Percentiles rank a stretch among this genome's conserved stretches.
Evolutionary conservation across 371 early-diverging fungal genomes (phyloP).

Genomic region (Mucor sp.): DNA sequence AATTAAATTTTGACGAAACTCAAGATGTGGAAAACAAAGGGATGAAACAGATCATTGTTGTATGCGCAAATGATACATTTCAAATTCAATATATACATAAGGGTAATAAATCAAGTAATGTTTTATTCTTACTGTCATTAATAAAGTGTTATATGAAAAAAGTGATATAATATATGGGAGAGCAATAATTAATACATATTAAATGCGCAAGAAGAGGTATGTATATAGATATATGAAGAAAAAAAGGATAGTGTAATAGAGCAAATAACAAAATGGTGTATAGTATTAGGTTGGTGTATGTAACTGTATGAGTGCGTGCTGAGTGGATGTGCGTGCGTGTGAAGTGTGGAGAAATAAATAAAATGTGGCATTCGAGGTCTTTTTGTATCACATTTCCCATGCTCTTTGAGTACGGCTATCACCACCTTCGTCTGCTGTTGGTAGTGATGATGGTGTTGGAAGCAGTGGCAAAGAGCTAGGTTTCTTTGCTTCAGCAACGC

Average conservation of each 20-base stretch:
- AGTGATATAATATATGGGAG: not conserved
- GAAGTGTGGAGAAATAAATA: not conserved
- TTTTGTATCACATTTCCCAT: slow-evolving; percentile 2
- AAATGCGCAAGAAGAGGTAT: not conserved
- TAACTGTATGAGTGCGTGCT: not conserved
- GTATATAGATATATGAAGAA: not conserved
- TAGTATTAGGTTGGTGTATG: not conserved
- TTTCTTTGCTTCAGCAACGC: slow-evolving; percentile 22
- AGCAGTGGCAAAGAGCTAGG: not conserved
- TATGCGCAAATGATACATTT: not conserved
- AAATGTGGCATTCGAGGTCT: not conserved
- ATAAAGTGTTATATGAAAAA: not conserved
- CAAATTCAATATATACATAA: not conserved
- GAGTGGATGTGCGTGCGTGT: not conserved
- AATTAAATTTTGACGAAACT: not conserved
- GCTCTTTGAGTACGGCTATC: not conserved
- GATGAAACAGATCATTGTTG: not conserved
- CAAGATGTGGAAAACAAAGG: not conserved
- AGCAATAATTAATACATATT: not conserved
- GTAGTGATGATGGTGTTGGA: not conserved
- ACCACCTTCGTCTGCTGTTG: not conserved
- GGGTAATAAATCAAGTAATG: not conserved
- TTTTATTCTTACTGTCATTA: not conserved
- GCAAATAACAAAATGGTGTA: not conserved
- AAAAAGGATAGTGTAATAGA: not conserved